Evolutionary conservation across 169 alveolate species (phyloP), one percentile per base, ranked within the genome.

Genomic region (Plasmodium inui): DNA sequence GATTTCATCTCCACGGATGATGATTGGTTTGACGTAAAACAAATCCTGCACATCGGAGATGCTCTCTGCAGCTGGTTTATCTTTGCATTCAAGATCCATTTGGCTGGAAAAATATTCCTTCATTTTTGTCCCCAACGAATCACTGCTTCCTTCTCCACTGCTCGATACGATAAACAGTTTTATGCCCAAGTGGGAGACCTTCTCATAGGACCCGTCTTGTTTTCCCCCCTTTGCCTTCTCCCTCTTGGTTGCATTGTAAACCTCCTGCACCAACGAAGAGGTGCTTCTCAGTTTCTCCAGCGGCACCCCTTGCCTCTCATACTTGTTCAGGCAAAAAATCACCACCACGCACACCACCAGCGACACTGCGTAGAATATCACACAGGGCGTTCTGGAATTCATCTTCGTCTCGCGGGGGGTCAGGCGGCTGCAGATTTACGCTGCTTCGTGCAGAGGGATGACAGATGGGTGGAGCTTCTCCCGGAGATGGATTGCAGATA

Each of bases 351-450:
- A 91, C 61, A 67, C 92, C 76, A 82, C 26, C 22, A 91, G 28
- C 12, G 81, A 91, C 37, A 91, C 30, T 1, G 85, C 76, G 39
- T 91, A 91, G 55, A 55, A 55, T 8, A 80, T 44, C 14, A 91
- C 46, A n/a, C 95, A 70, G 2, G 71, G 74, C 10, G 22, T 67
- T 71, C 95, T 26, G n/a, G 95, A 70, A 26, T 91, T 91, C 95
- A 82, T 91, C 17, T 19, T 82, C 41, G 39, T 12, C 32, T 5
- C 34, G n/a, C 12, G 9, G 32, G 26, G 37, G 74, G 26, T 44
- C 53, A 44, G 0, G 53, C 53, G 53, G 17, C 9, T 37, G n/a
- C 44, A 37, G 5, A 0, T 8, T 37, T 37, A 5, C 44, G 72
- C 30, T 4, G 0, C 28, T 19, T 0, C 5, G 9, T n/a, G 30